Evolutionary conservation across 1,284 basidiomycete species (phyloP), one percentile per base, ranked within the genome.

Genomic region (Leccinum subatratum): DNA sequence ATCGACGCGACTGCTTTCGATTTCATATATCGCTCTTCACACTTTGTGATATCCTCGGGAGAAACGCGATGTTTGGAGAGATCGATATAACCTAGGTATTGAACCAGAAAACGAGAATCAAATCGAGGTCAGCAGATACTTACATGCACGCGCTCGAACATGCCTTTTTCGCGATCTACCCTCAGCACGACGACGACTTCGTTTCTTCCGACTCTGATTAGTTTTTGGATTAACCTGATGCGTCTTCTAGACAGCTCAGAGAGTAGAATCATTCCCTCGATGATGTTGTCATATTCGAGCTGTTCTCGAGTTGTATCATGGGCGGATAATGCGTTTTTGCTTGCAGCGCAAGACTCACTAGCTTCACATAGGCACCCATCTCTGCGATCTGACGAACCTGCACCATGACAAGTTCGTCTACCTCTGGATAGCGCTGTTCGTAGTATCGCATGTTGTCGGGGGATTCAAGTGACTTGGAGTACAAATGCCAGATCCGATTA

Each of bases 281-380:
- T 97, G 67, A 96, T 97, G 77, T 96, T 96, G 80, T 99, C 96
- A 77, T 99, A 98, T 80, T 98, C 96, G 74, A 98, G 90, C 95
- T 97, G 78, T 25, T 20, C 22, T 30, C 63, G n/a, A 18, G 28
- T 28, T 25, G 18, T 8, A n/a, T 16, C 34, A 58, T 67, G 20
- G 42, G 59, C 5, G 25, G 58, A 62, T 22, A n/a, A 37, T 51
- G 3, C 8, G 42, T 58, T 37, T 6, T 54, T 22, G n/a, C 5
- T 22, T 64, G 37, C 14, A n/a, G 14, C 3, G 57, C n/a, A 6
- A 9, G 37, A 82, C 92, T 74, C 72, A 96, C 94, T 73, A 99
- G 86, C 79, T 98, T 98, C 72, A 99, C 97, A 79, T 99, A 99
- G 63, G 97, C 96, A 65, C 97, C 96, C 96, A 98, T 99, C 80